Conservation (phyloP, 106 monocot genomes). For the Phalaenopsis equestris region DNA sequence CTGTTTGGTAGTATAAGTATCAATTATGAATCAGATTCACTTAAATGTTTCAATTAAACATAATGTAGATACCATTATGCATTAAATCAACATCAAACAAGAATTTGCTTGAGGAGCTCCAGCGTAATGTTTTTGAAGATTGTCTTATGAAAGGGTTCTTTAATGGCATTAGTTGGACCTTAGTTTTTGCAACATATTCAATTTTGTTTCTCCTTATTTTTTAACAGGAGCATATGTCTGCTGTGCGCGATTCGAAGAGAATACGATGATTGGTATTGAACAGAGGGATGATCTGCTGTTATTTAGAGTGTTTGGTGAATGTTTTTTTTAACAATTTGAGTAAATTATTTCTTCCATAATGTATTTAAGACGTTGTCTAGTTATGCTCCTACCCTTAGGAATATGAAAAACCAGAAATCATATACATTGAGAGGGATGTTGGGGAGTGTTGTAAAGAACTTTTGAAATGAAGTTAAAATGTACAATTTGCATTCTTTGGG, state of each 20-base stretch:
- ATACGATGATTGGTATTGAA: constrained; percentile 16
- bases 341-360: background rate
- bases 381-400: background rate
- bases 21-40: no score
- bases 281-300: background rate
- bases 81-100: no score
- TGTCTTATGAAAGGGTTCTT: background rate
- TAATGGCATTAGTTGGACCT: background rate
- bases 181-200: background rate
- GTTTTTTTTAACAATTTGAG: background rate
- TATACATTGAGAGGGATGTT: background rate
- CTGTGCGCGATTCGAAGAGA: constrained; percentile 70
- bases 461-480: background rate
- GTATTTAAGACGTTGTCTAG: background rate
- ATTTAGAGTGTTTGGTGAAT: background rate
- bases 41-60: no score
- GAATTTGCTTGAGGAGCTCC: background rate
- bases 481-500: background rate
- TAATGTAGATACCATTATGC: no score
- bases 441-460: background rate
- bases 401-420: background rate
- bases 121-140: background rate
- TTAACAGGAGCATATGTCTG: constrained; percentile 82
- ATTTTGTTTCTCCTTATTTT: background rate
- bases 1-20: no score